Conservation (phyloP, 2,329 filamentous ascomycete species). For the Juglanconis oblonga region DNA sequence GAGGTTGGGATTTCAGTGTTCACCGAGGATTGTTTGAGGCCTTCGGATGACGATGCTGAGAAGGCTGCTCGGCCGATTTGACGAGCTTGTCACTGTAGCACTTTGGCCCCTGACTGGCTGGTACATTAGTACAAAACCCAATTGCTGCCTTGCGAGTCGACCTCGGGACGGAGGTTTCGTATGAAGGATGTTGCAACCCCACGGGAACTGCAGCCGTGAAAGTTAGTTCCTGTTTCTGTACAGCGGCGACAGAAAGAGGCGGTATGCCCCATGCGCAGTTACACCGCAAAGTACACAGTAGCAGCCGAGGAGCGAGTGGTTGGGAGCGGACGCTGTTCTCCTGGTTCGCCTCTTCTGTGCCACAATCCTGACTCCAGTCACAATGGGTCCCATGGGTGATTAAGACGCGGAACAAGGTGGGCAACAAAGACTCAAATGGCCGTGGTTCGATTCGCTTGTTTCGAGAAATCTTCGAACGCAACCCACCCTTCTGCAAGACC, state of each 20-base stretch:
- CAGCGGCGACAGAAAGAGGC: neutral
- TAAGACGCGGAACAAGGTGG: neutral
- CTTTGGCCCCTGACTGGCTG: neutral
- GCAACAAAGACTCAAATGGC: neutral
- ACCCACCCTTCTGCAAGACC: conserved; percentile 7
- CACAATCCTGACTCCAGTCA: conserved; percentile 4
- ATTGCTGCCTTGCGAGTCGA: neutral
- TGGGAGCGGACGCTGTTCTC: neutral
- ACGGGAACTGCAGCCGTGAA: neutral
- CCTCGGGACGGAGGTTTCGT: neutral
- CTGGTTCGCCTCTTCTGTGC: neutral
- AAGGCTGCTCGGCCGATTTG: neutral
- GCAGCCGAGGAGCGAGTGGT: neutral
- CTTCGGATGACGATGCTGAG: neutral
- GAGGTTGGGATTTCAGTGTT: neutral
- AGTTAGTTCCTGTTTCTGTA: neutral
- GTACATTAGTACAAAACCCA: neutral
- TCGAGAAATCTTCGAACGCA: conserved; percentile 15
- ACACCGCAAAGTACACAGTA: neutral
- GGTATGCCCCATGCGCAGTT: neutral
- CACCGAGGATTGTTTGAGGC: neutral
- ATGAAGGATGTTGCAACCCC: neutral
- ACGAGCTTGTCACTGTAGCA: neutral
- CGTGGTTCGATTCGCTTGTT: conserved; percentile 16
- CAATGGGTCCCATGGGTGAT: conserved; percentile 1